Conservation (phyloP, 345 rosid species). For the Atalantia buxifolia region DNA sequence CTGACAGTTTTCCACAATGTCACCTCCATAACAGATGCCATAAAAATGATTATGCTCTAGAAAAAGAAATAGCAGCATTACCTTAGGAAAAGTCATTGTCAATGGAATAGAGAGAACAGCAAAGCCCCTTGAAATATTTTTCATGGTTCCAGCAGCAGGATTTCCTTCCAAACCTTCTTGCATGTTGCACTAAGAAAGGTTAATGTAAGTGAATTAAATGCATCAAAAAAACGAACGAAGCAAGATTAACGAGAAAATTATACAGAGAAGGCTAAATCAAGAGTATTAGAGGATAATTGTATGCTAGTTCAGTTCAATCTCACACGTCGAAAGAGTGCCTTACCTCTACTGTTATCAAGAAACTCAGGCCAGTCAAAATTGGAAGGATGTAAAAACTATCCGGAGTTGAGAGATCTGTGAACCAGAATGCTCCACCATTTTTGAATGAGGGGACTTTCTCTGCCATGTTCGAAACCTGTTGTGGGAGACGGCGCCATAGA, state of each 20-base stretch:
- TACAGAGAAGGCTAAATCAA: not conserved
- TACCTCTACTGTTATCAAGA: constrained; percentile 87
- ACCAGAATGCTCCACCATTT: constrained; percentile 82
- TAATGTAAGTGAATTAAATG: constrained; percentile 3
- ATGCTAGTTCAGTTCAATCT: not conserved
- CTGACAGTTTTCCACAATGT: not conserved
- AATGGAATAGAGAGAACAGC: constrained; percentile 70
- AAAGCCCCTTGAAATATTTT: constrained; percentile 52
- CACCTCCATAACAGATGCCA: not conserved
- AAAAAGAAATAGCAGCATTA: constrained; percentile 13
- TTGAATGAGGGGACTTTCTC: constrained; percentile 88
- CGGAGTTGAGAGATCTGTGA: constrained; percentile 64
- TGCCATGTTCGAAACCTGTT: constrained; percentile 74
- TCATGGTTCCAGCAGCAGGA: constrained; percentile 50
- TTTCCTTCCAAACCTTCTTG: constrained; percentile 96
- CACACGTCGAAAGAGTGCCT: not conserved
- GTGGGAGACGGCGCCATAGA: not conserved
- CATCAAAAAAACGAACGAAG: not conserved
- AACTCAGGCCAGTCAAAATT: constrained; percentile 53
- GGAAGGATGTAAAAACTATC: constrained; percentile 78
- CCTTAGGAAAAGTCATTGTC: constrained; percentile 79
- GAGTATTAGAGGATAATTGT: not conserved
- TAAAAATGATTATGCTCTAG: not conserved
- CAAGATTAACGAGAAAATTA: not conserved
- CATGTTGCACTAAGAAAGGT: constrained; percentile 51